Evolutionary conservation across 305 asterid genomes (phyloP).

Genomic region (Fraxinus floribunda): DNA sequence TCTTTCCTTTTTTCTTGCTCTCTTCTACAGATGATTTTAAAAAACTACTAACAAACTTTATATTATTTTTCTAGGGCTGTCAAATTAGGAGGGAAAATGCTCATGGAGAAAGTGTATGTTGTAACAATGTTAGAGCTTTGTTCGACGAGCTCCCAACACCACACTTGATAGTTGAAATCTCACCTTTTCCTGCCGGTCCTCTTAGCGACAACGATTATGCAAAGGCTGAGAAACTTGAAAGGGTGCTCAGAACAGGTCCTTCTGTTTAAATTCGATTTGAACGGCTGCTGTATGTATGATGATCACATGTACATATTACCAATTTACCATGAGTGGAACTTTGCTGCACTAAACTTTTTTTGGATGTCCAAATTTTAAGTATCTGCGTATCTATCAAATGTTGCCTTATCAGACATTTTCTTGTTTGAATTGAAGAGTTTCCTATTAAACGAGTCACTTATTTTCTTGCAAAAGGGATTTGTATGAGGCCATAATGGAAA

Average conservation of each 20-base stretch:
- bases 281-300: constrained; percentile 20
- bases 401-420: not conserved
- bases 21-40: not conserved
- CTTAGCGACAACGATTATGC: constrained; percentile 74
- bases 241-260: constrained; percentile 84
- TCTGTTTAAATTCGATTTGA: constrained; percentile 18
- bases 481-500: not conserved
- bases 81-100: constrained; percentile 94
- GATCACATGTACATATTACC: constrained; percentile 37
- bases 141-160: constrained; percentile 98
- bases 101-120: constrained; percentile 92
- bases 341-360: not conserved
- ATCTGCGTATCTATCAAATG: not conserved
- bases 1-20: not conserved
- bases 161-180: constrained; percentile 72
- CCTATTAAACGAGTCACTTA: not conserved
- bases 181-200: constrained; percentile 91
- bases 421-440: not conserved
- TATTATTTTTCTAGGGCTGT: constrained; percentile 61
- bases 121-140: constrained; percentile 90
- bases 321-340: not conserved
- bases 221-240: constrained; percentile 86
- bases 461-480: not conserved
- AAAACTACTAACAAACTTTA: not conserved
- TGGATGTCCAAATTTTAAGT: not conserved